Evolutionary conservation across 768 basidiomycete genomes (phyloP), one percentile per base, ranked within the genome.

Genomic region (Rhizopogon vulgaris): DNA sequence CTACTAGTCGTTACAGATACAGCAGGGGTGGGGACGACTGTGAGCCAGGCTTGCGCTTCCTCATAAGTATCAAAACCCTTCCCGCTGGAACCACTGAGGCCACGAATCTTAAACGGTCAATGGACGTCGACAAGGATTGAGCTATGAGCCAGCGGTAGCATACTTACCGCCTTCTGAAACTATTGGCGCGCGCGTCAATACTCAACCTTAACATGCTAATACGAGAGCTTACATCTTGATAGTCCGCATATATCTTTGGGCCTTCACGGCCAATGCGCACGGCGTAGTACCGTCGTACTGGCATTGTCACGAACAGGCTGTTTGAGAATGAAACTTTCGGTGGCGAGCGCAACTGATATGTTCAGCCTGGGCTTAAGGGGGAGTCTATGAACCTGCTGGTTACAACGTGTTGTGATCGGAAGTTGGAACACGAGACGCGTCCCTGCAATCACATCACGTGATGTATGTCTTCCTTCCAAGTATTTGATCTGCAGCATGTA

Each of bases 261-360:
- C 69, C 69, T 22, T 63, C 57, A 9, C 71, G 62, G 27, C 69
- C 69, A 47, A 64, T 61, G 37, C 62, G 67, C 25, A 71, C 69
- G 5, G 71, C 69, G 52, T 71, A 71, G 51, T 67, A 72, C 18
- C 60, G 62, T 51, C 58, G 61, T 14, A 22, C 30, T 24, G 45
- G 45, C 45, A 46, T 46, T 14, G 14, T 3, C 14, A 34, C 30
- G 14, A 18, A 32, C 30, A 34, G 8, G 32, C 4, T 18, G 18
- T 4, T 34, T 3, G 30, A 46, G 22, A 24, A 34, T 3, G 17
- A 3, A 38, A 6, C n/a, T 22, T 22, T 45, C 18, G 4, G 12
- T 3, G 12, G 30, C 2, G 30, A 46, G 15, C 45, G 17, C 43
- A 17, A 22, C 32, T 46, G 32, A 14, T 15, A 32, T 4, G 42